Conservation (phyloP, 305 asterid species). For the Rubia peregrina region DNA sequence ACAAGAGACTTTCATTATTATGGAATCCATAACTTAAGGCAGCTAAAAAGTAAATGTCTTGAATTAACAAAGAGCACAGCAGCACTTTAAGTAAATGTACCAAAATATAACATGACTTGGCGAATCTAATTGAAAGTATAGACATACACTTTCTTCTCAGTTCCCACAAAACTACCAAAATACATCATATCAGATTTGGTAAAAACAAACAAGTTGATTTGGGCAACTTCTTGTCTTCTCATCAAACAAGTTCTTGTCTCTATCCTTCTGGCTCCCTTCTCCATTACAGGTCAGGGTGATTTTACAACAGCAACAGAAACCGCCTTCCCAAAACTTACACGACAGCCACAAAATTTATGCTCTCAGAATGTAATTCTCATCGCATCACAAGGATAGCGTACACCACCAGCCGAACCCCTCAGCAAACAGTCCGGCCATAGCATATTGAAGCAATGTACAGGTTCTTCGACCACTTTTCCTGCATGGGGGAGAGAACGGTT, state of each 20-base stretch:
- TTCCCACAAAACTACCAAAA: slow-evolving; percentile 4
- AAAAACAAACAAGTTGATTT: slow-evolving; percentile 4
- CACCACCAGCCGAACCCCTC: not conserved
- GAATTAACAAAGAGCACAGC: not conserved
- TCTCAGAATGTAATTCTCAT: not conserved
- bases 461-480: slow-evolving; percentile 66
- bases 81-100: not conserved
- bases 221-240: not conserved
- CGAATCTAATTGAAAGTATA: slow-evolving; percentile 2
- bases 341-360: slow-evolving; percentile 1
- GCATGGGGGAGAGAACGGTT: slow-evolving; percentile 13
- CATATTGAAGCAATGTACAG: slow-evolving; percentile 57
- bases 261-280: not conserved
- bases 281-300: not conserved
- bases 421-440: slow-evolving; percentile 59
- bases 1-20: not conserved
- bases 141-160: not conserved
- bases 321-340: not conserved
- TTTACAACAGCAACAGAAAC: slow-evolving; percentile 5
- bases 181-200: not conserved
- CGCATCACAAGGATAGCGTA: not conserved
- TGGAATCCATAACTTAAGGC: not conserved
- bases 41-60: not conserved
- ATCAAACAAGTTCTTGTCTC: not conserved
- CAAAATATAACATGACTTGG: slow-evolving; percentile 1